A percentile compares a stretch with the other conserved stretches of the same genome.
Conservation (phyloP, 345 rosid genomes). For the Clausena lansium region DNA sequence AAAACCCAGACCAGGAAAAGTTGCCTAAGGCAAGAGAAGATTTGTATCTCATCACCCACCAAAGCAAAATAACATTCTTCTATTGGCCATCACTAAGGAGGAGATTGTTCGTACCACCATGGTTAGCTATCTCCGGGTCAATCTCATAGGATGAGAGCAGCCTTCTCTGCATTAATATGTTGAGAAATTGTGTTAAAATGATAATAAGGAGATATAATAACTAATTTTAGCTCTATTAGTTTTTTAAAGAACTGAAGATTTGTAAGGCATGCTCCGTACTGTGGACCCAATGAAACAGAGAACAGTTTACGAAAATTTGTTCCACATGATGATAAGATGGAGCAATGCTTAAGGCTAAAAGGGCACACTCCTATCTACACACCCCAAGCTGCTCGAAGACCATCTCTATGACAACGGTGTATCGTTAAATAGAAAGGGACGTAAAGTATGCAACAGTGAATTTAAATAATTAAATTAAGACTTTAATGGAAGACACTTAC, state of each 20-base stretch:
- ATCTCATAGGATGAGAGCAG: constrained; percentile 72
- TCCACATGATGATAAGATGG: neutral
- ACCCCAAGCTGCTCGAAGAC: neutral
- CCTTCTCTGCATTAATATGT: constrained; percentile 57
- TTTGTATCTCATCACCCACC: neutral
- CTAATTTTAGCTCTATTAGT: neutral
- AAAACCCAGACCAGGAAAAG: neutral
- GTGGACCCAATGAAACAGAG: neutral
- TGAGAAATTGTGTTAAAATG: neutral
- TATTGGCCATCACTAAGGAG: constrained; percentile 24
- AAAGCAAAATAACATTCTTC: constrained; percentile 37
- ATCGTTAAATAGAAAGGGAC: neutral
- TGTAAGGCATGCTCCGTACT: neutral
- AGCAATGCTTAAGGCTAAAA: neutral
- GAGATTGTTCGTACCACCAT: constrained; percentile 25
- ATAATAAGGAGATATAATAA: neutral
- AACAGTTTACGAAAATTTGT: neutral
- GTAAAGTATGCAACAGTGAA: neutral
- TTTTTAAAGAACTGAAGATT: neutral
- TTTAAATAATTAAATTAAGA: constrained; percentile 8
- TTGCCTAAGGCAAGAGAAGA: neutral
- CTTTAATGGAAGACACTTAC: constrained; percentile 45
- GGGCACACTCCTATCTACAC: neutral
- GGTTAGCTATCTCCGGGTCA: constrained; percentile 33
- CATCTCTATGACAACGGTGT: neutral